Percentiles rank a stretch among this genome's conserved stretches.
These are phyloP conservation scores for Solanum virginianum DNA, from an alignment of 257 asterid genomes.

Conservation along the genomic window DNA sequence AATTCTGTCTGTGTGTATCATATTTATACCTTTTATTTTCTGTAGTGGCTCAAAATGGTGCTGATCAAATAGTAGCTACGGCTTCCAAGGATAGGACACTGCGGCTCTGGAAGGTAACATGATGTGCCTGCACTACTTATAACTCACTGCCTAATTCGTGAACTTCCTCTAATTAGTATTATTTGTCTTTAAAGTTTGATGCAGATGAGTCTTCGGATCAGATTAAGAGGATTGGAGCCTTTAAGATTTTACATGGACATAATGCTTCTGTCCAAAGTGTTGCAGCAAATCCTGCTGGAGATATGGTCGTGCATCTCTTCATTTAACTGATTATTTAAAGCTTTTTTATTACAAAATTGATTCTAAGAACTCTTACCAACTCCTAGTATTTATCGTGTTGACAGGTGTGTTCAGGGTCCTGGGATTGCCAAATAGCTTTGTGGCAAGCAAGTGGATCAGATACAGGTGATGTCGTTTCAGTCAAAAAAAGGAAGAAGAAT, in stretches of 20 bases:
- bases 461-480: slow-evolving; percentile 37
- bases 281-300: slow-evolving; percentile 64
- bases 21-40: background rate
- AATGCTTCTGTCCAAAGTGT: slow-evolving; percentile 73
- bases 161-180: slow-evolving; percentile 6
- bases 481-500: slow-evolving; percentile 74
- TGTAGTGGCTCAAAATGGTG: slow-evolving; percentile 18
- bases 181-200: slow-evolving; percentile 43
- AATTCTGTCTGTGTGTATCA: background rate
- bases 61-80: slow-evolving; percentile 63
- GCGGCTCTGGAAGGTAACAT: slow-evolving; percentile 81
- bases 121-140: slow-evolving; percentile 1
- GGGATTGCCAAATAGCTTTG: slow-evolving; percentile 73
- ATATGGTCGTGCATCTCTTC: slow-evolving; percentile 33
- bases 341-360: background rate
- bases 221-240: slow-evolving; percentile 47
- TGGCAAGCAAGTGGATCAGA: slow-evolving; percentile 53
- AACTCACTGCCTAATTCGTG: background rate
- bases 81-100: slow-evolving; percentile 89
- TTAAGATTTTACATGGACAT: slow-evolving; percentile 66
- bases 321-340: background rate
- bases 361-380: background rate
- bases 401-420: slow-evolving; percentile 93
- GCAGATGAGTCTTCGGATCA: slow-evolving; percentile 34
- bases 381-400: background rate